Evolutionary conservation across 1,284 basidiomycete species (phyloP), one percentile per base, ranked within the genome.

Genomic region (Xanthoconium separans): DNA sequence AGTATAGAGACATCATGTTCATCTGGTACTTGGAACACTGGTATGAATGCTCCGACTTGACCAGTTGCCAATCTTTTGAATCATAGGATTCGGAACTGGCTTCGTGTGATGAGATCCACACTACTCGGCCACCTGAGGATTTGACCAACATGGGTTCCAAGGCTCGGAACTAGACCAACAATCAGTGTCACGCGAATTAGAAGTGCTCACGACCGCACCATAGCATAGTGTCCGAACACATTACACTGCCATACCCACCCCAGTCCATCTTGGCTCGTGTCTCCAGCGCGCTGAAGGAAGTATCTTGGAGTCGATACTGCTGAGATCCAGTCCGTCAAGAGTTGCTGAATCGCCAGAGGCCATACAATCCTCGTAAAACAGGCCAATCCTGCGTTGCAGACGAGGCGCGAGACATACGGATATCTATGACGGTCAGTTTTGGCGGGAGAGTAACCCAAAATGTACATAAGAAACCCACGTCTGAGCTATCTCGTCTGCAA

Each of bases 161-260:
- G n/a, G 75, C 71, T 39, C 84, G 82, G 60, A 78, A 85, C 87
- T 89, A 60, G 46, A 44, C 27, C n/a, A 24, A 43, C 44, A 4
- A 41, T 65, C 20, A 68, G 50, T 8, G 16, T 51, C 33, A 50
- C 20, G 11, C 53, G n/a, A n/a, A n/a, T 42, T 45, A 24, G 22
- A 22, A 47, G 20, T 53, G 18, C 20, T 52, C 29, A 43, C 55
- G 20, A 20, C 78, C 89, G 57, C 61, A 94, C 93, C 62, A 96
- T 71, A 37, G 82, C 77, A 65, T 90, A 95, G 64, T 93, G 90
- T 0, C 89, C 85, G 52, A 95, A 90, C 22, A 93, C 77, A 62
- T 95, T 95, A 52, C 85, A 87, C 63, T 94, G 89, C 90, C 91
- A 96, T 9, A 89, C 81, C 76, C 79, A 84, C 0, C 93, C 93